Evolutionary conservation across 2,329 filamentous ascomycete species (phyloP).

Genomic region (Arthrobotrys megalospora): DNA sequence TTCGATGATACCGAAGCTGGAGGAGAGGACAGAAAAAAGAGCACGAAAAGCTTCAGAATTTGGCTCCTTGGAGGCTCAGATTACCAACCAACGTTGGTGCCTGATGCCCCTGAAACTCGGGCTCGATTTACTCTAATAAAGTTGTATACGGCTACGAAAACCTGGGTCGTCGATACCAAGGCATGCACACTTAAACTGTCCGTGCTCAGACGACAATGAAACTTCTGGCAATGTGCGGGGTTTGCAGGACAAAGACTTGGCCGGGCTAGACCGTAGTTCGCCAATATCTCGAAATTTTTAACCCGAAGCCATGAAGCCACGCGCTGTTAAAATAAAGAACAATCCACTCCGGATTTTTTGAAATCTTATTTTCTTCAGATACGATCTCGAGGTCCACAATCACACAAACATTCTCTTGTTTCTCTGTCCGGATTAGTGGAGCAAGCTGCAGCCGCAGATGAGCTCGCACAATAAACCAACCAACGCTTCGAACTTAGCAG

Average conservation of each 20-base stretch:
- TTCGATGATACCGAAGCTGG: not conserved
- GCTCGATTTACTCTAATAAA: slow-evolving; percentile 7
- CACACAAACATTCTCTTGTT: slow-evolving; percentile 13
- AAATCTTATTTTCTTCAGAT: slow-evolving; percentile 12
- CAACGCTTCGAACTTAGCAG: slow-evolving; percentile 15
- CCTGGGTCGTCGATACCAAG: slow-evolving; percentile 32
- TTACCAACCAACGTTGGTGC: slow-evolving; percentile 25
- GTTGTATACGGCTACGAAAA: slow-evolving; percentile 23
- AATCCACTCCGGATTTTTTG: not conserved
- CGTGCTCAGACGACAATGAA: slow-evolving; percentile 54
- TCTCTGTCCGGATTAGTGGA: slow-evolving; percentile 13
- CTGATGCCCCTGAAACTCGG: slow-evolving; percentile 45
- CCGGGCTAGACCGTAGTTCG: slow-evolving; percentile 3
- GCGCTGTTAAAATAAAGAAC: slow-evolving; percentile 19
- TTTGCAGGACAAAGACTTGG: slow-evolving; percentile 33
- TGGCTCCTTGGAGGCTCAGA: slow-evolving; percentile 7
- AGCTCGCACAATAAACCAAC: slow-evolving; percentile 10
- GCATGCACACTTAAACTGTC: slow-evolving; percentile 12
- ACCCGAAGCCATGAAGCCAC: slow-evolving; percentile 3
- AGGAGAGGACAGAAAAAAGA: not conserved
- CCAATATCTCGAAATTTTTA: slow-evolving; percentile 27
- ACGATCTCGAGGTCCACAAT: not conserved
- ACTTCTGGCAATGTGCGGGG: slow-evolving; percentile 35
- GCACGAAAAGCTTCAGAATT: not conserved
- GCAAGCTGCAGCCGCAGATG: slow-evolving; percentile 18